Conservation (phyloP, 1,284 basidiomycete species). For the Veloboletus limbatus region DNA sequence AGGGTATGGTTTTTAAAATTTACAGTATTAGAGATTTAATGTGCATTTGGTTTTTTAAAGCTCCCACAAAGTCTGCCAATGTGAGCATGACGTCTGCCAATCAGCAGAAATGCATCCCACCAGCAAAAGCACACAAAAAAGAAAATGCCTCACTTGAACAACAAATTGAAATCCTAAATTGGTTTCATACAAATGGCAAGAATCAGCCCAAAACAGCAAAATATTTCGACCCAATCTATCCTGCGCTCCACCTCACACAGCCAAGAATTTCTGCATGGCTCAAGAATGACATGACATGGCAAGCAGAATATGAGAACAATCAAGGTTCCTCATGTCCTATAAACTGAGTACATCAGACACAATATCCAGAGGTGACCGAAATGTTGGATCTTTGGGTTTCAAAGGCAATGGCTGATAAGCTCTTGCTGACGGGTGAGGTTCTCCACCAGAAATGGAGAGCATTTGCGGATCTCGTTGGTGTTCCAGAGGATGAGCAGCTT, state of each 20-base stretch:
- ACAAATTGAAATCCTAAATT: slow-evolving; percentile 12
- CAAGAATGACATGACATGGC: slow-evolving; percentile 5
- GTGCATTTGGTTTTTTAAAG: background rate
- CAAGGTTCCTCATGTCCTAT: background rate
- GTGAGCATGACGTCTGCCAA: background rate
- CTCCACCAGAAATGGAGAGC: slow-evolving; percentile 2
- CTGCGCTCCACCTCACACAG: background rate
- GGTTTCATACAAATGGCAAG: slow-evolving; percentile 4
- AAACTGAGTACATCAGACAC: slow-evolving; percentile 1
- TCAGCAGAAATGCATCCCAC: background rate
- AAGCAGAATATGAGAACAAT: background rate
- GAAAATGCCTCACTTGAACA: slow-evolving; percentile 6
- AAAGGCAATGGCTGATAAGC: slow-evolving; percentile 3
- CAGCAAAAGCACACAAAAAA: background rate
- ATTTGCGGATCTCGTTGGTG: slow-evolving; percentile 4
- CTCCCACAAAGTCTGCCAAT: background rate
- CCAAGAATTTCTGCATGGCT: slow-evolving; percentile 1
- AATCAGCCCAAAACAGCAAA: slow-evolving; percentile 4
- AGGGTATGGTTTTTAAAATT: background rate
- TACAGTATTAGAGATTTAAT: no score
- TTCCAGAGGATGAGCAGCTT: background rate
- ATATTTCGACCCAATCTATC: slow-evolving; percentile 7
- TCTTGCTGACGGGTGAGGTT: background rate
- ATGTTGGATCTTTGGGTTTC: slow-evolving; percentile 9
- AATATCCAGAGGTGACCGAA: slow-evolving; percentile 1